Percentiles rank a stretch among this genome's conserved stretches.
Evolutionary conservation across 140 eudicot species (phyloP).

Genomic region (Ambrosia hybrid): DNA sequence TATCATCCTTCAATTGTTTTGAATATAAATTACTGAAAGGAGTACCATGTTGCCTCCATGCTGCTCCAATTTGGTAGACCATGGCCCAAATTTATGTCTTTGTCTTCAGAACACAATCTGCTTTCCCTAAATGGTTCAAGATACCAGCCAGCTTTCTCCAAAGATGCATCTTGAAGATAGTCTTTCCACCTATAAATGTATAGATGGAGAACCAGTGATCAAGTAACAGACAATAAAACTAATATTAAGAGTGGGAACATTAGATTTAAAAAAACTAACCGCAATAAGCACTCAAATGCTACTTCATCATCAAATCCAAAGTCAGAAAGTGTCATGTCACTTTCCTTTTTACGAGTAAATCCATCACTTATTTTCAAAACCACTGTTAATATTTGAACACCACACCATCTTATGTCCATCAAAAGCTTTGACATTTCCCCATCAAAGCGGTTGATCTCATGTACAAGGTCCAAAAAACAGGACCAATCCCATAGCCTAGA

Average conservation of each 20-base stretch:
- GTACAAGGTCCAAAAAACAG: constrained; percentile 52
- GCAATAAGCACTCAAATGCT: constrained; percentile 57
- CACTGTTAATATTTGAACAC: constrained; percentile 44
- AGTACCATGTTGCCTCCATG: constrained; percentile 39
- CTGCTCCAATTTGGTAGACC: constrained; percentile 30
- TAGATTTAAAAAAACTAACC: constrained; percentile 46
- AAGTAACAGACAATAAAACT: background rate
- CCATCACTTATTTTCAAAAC: constrained; percentile 50
- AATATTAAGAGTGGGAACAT: background rate
- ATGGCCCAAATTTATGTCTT: constrained; percentile 12
- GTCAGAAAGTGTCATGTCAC: constrained; percentile 43
- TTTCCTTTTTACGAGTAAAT: constrained; percentile 20
- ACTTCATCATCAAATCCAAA: constrained; percentile 47
- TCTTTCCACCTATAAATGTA: constrained; percentile 68
- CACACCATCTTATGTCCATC: constrained; percentile 72
- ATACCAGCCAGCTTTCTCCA: constrained; percentile 84
- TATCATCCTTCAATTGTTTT: background rate
- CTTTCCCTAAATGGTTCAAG: constrained; percentile 45
- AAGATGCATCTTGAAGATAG: constrained; percentile 60
- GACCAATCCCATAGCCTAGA: constrained; percentile 87
- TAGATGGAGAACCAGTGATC: background rate
- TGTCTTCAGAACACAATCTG: constrained; percentile 13
- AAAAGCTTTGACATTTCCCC: constrained; percentile 26
- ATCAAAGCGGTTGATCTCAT: constrained; percentile 31
- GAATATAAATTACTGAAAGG: background rate